A percentile compares a stretch with the other conserved stretches of the same genome.
phyloP scores from a whole-genome alignment of 1,139 yeast genomes.

The Trichomonascaceae sp. region DNA sequence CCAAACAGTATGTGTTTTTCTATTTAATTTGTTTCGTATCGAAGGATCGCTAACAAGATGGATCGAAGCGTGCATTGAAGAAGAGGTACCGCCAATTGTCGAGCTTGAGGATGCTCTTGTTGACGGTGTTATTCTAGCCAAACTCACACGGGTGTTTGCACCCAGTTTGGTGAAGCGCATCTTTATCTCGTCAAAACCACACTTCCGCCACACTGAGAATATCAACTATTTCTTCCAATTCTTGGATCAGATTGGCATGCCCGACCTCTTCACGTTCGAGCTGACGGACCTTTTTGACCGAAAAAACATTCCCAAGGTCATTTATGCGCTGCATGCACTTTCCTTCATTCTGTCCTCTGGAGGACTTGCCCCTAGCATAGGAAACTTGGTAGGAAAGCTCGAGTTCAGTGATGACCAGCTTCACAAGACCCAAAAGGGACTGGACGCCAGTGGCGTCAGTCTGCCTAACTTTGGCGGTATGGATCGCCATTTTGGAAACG shows the following conservation, averaged over 20 bases:
- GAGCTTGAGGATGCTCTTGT: constrained; percentile 53
- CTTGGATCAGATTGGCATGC: constrained; percentile 58
- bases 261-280: constrained; percentile 77
- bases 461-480: constrained; percentile 32
- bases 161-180: constrained; percentile 50
- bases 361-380: constrained; percentile 47
- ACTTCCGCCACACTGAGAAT: constrained; percentile 86
- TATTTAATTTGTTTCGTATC: not conserved
- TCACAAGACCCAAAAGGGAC: constrained; percentile 49
- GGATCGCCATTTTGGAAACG: constrained; percentile 23
- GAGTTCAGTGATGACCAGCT: constrained; percentile 59
- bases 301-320: constrained; percentile 85
- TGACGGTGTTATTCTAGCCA: constrained; percentile 79
- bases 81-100: constrained; percentile 37
- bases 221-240: constrained; percentile 74
- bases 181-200: constrained; percentile 43
- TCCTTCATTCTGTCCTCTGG: constrained; percentile 52
- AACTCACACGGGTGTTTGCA: constrained; percentile 57
- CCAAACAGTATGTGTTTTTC: constrained; percentile 34
- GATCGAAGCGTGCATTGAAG: constrained; percentile 49
- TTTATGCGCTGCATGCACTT: constrained; percentile 85
- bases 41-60: constrained; percentile 27
- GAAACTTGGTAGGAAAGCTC: constrained; percentile 48
- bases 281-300: constrained; percentile 87
- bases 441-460: constrained; percentile 33